Percentiles rank a stretch among this genome's conserved stretches.
Evolutionary conservation across 768 basidiomycete species (phyloP).

Genomic region (Cantharellus cinnabarinus): DNA sequence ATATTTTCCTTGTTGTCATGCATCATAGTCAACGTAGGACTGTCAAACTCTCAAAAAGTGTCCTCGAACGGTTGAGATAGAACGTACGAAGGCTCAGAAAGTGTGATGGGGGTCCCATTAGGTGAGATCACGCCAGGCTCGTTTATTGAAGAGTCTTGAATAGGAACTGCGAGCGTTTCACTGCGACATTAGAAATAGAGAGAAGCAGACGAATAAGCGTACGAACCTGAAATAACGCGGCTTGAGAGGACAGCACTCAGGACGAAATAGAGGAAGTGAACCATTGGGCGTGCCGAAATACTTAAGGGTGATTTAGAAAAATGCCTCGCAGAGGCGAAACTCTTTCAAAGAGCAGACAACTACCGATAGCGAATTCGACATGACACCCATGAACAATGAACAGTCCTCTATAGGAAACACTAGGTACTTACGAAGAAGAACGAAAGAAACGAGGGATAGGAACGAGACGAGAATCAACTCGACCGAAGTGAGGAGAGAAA

Average conservation of each 20-base stretch:
- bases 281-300: constrained; percentile 30
- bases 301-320: constrained; percentile 18
- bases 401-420: neutral
- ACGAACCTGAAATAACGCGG: neutral
- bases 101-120: constrained; percentile 26
- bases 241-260: constrained; percentile 24
- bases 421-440: neutral
- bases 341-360: constrained; percentile 9
- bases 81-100: constrained; percentile 12
- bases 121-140: constrained; percentile 27
- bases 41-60: neutral
- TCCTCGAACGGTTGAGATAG: neutral
- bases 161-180: neutral
- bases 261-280: constrained; percentile 30
- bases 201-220: neutral
- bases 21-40: neutral
- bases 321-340: constrained; percentile 36
- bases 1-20: neutral
- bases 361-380: neutral
- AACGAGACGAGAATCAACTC: constrained; percentile 45
- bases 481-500: constrained; percentile 24
- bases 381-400: neutral
- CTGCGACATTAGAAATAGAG: neutral
- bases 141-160: constrained; percentile 7
- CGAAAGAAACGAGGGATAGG: constrained; percentile 7